Conservation (phyloP, 2,329 filamentous ascomycete genomes). For the Paracamarosporium sp. region DNA sequence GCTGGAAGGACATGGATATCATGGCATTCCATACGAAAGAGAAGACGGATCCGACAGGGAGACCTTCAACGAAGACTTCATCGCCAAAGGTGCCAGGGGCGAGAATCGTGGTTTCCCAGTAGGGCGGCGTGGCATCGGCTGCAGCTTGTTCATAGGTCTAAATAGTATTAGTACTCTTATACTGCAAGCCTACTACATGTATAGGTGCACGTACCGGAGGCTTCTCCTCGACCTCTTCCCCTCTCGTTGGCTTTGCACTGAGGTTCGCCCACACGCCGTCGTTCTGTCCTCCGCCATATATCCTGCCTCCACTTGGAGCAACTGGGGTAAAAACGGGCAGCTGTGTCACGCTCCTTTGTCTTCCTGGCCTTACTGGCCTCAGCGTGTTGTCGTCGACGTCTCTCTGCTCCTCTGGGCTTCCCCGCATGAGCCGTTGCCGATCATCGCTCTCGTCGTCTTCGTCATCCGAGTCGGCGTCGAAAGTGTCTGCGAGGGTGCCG, state of each 20-base stretch:
- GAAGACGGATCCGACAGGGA: conserved; percentile 88
- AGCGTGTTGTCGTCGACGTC: conserved; percentile 16
- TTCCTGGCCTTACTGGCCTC: conserved; percentile 38
- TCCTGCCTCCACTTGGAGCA: conserved; percentile 52
- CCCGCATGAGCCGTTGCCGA: conserved; percentile 83
- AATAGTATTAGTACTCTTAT: conserved; percentile 41
- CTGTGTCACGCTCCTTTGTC: conserved; percentile 60
- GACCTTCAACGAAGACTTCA: conserved; percentile 95
- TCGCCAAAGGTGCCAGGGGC: conserved; percentile 90
- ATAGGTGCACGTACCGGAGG: conserved; percentile 75
- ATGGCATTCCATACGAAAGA: conserved; percentile 89
- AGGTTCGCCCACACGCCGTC: conserved; percentile 98
- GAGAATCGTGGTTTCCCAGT: conserved; percentile 98
- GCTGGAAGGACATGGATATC: conserved; percentile 96
- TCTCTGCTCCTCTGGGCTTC: conserved; percentile 51
- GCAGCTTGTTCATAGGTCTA: conserved; percentile 98
- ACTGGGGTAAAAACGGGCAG: conserved; percentile 59
- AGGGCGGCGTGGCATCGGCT: conserved; percentile 92
- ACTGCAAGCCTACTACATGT: not conserved
- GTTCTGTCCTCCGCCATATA: conserved; percentile 75
- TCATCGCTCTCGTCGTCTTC: conserved; percentile 77
- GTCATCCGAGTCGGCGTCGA: conserved; percentile 76
- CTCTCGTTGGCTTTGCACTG: conserved; percentile 84
- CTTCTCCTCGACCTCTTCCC: conserved; percentile 84
- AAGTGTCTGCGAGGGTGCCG: conserved; percentile 87